phyloP scores from a whole-genome alignment of 768 basidiomycete genomes.

The Mycena galericulata region DNA sequence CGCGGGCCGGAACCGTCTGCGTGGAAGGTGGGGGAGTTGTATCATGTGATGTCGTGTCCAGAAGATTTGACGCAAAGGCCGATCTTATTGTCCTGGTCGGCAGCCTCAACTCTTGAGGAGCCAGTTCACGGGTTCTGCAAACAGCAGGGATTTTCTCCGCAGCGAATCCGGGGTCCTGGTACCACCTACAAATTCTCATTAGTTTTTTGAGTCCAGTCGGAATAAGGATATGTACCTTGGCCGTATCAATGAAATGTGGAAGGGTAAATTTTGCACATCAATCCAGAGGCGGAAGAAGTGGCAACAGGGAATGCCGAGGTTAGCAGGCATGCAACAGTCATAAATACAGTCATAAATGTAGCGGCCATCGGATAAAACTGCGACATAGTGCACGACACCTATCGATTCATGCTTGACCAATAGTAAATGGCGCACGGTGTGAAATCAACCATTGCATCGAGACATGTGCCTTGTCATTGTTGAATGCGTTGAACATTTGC shows the following conservation, averaged over 20 bases:
- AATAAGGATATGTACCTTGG: background rate
- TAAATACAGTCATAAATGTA: too few species aligned
- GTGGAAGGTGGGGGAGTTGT: background rate
- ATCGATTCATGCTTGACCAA: background rate
- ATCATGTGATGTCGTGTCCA: conserved; percentile 7
- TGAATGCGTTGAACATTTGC: background rate
- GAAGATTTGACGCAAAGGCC: background rate
- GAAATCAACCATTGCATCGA: background rate
- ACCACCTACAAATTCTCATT: conserved; percentile 5
- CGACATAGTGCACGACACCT: background rate
- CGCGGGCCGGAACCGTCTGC: background rate
- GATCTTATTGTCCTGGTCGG: background rate
- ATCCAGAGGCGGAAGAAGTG: conserved; percentile 16
- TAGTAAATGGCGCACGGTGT: conserved; percentile 5
- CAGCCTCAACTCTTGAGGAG: background rate
- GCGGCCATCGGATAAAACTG: too few species aligned
- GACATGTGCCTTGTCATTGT: too few species aligned
- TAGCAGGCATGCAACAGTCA: conserved; percentile 22
- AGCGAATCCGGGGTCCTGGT: background rate
- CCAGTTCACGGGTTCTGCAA: background rate
- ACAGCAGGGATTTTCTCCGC: background rate
- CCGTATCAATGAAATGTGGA: conserved; percentile 8
- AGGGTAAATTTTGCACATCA: conserved; percentile 5
- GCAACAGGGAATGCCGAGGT: conserved; percentile 16
- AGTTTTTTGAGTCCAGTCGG: background rate